These are phyloP conservation scores for Trypanosoma scelopori DNA, from an alignment of 208 protist species.

Conservation along the genomic window DNA sequence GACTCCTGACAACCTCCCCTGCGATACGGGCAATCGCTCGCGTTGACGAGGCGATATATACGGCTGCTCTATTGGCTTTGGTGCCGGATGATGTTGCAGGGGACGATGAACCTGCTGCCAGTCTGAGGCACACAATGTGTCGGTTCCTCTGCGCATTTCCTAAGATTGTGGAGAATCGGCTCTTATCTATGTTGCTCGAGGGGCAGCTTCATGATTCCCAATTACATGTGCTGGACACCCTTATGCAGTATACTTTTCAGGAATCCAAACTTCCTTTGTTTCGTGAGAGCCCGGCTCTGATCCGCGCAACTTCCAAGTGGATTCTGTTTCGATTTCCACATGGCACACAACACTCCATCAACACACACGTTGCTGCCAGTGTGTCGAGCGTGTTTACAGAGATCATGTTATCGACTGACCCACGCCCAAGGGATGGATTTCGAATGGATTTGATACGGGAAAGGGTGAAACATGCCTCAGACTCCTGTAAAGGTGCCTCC, in stretches of 20 bases:
- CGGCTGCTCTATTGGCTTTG: conserved; percentile 22
- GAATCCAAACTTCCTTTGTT: not conserved
- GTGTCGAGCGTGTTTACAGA: not conserved
- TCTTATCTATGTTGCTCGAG: conserved; percentile 10
- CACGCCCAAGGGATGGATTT: not conserved
- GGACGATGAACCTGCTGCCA: not conserved
- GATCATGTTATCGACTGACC: not conserved
- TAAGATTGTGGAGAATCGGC: conserved; percentile 16
- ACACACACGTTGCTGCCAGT: not conserved
- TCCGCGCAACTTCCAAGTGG: conserved; percentile 17
- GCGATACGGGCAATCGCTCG: conserved; percentile 10
- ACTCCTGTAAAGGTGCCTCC: not conserved
- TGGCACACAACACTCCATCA: not conserved
- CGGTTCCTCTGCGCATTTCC: conserved; percentile 31
- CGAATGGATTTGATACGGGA: not conserved
- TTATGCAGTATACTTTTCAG: conserved; percentile 8
- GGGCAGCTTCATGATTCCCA: conserved; percentile 15
- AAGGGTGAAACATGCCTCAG: not conserved
- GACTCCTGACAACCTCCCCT: conserved; percentile 22
- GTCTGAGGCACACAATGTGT: conserved; percentile 3
- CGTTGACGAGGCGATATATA: conserved; percentile 15
- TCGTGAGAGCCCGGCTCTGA: conserved; percentile 9
- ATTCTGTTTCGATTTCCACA: conserved; percentile 6
- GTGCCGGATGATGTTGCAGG: conserved; percentile 14
- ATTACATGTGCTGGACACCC: conserved; percentile 13